Conservation (phyloP, 73 alveolate genomes). For the Paramecium biaurelia region DNA sequence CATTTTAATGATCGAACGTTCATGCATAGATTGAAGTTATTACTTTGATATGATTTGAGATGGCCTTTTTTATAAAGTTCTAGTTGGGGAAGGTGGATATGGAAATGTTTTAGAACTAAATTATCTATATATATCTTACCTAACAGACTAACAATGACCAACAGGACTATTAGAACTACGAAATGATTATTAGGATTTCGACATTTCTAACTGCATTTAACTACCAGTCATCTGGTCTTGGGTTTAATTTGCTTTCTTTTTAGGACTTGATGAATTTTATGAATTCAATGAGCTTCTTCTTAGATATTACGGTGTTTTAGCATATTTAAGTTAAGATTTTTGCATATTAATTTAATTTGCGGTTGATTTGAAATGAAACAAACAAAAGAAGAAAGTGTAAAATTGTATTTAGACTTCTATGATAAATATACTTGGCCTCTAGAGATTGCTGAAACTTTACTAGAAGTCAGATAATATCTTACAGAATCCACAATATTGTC, state of each 20-base stretch:
- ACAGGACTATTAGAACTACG: constrained; percentile 22
- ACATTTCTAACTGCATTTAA: background rate
- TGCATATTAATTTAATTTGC: constrained; percentile 40
- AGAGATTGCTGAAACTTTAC: constrained; percentile 50
- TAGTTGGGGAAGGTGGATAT: background rate
- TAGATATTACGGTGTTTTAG: constrained; percentile 4
- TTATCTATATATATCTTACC: background rate
- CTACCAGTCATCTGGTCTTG: background rate
- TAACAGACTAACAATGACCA: background rate
- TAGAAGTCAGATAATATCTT: constrained; percentile 59
- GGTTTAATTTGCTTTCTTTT: background rate
- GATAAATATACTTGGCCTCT: constrained; percentile 41
- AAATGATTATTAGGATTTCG: background rate
- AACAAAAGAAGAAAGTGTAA: constrained; percentile 18
- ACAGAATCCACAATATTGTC: constrained; percentile 60
- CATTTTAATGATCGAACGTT: constrained; percentile 17
- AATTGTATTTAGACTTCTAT: constrained; percentile 40
- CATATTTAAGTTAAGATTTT: constrained; percentile 23
- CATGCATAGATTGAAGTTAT: background rate
- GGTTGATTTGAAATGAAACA: constrained; percentile 33
- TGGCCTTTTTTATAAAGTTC: background rate
- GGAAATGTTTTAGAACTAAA: background rate
- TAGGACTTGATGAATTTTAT: background rate
- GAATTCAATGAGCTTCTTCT: constrained; percentile 24
- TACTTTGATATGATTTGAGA: background rate